phyloP scores from a whole-genome alignment of 2,329 filamentous ascomycete genomes.

The Albifimbria verrucaria region DNA sequence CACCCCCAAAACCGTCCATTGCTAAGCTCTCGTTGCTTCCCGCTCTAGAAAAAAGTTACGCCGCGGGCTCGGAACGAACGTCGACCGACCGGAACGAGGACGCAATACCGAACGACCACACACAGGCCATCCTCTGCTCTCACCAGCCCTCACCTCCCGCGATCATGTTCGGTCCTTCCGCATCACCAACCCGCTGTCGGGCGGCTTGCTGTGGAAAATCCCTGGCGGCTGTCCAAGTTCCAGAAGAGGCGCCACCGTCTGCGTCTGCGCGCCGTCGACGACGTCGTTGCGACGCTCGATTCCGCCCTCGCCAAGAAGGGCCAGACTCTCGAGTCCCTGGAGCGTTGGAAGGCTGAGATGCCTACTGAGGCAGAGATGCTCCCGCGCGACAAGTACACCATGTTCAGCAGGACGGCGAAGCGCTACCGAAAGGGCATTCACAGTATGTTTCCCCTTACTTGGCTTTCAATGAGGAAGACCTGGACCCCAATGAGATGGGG shows the following conservation, averaged over 20 bases:
- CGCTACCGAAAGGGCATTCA: slow-evolving; percentile 95
- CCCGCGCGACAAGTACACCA: slow-evolving; percentile 94
- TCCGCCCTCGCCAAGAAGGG: slow-evolving; percentile 72
- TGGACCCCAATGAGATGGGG: neutral
- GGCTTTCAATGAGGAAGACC: neutral
- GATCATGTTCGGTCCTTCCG: slow-evolving; percentile 84
- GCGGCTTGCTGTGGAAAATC: slow-evolving; percentile 92
- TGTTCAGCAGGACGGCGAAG: slow-evolving; percentile 96
- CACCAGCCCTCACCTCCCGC: slow-evolving; percentile 5
- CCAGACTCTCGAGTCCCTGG: slow-evolving; percentile 70
- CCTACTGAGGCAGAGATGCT: slow-evolving; percentile 94
- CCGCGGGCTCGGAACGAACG: neutral
- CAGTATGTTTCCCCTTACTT: slow-evolving; percentile 61
- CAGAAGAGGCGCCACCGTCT: slow-evolving; percentile 86
- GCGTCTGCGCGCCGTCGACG: slow-evolving; percentile 81
- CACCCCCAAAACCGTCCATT: neutral
- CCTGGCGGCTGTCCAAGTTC: slow-evolving; percentile 88
- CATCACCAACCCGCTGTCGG: slow-evolving; percentile 70
- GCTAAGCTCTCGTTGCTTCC: neutral
- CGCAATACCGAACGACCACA: slow-evolving; percentile 13
- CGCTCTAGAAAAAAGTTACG: neutral
- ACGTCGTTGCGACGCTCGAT: slow-evolving; percentile 79
- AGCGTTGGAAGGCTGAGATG: slow-evolving; percentile 95
- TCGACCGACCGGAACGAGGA: slow-evolving; percentile 3
- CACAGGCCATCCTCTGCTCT: slow-evolving; percentile 9